Percentiles rank a stretch among this genome's conserved stretches.
Evolutionary conservation across 176 grass and related monocot species (phyloP).

Genomic region (Avena insularis): DNA sequence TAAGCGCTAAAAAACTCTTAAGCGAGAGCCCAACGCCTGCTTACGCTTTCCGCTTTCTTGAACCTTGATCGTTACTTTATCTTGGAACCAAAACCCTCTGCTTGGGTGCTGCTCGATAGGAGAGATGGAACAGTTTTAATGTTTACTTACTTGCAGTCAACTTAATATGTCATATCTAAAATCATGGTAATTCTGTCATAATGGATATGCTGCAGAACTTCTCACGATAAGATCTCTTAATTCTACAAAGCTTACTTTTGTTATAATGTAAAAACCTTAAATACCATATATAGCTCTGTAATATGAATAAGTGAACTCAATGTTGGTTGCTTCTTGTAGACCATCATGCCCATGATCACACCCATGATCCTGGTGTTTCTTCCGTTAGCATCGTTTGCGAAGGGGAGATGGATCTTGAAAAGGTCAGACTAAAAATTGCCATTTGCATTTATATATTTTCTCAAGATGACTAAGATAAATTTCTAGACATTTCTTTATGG

Average conservation of each 20-base stretch:
- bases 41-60: too few species aligned
- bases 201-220: neutral
- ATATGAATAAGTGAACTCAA: slow-evolving; percentile 24
- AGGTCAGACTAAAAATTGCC: slow-evolving; percentile 58
- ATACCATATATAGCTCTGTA: neutral
- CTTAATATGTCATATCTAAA: neutral
- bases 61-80: neutral
- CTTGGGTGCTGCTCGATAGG: neutral
- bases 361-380: slow-evolving; percentile 94
- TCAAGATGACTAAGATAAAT: slow-evolving; percentile 32
- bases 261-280: neutral
- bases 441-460: slow-evolving; percentile 37
- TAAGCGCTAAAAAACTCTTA: too few species aligned
- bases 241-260: slow-evolving; percentile 21
- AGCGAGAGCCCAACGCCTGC: too few species aligned
- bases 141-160: neutral
- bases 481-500: neutral
- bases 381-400: slow-evolving; percentile 99
- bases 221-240: neutral
- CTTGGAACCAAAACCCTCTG: neutral
- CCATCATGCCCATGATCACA: slow-evolving; percentile 93
- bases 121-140: neutral
- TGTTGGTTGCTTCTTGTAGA: slow-evolving; percentile 56
- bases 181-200: neutral
- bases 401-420: slow-evolving; percentile 95